Base-by-base conservation (phyloP, 2,329 filamentous ascomycete genomes). In the Trichoderma citrinoviride region DNA sequence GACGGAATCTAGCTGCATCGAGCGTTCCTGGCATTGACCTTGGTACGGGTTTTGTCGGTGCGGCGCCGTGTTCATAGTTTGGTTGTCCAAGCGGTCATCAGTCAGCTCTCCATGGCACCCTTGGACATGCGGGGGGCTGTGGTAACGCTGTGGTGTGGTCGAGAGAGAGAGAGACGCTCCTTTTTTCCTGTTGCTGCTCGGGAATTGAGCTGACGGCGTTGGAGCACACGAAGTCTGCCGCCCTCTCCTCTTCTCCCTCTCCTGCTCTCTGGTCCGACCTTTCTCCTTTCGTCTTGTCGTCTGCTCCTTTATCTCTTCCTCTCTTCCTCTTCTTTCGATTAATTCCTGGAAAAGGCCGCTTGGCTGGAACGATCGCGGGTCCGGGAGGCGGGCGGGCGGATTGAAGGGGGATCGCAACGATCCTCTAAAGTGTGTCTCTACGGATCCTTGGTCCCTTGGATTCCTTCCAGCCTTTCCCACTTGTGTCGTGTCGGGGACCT, bases 51-150 rank as follows among this genome's bases (percentile, higher is more conserved):
- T 49, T 58, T 27, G 41, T 41, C 58, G 56, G 40, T 55, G 56
- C 55, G 63, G 63, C 53, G 47, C 58, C 50, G 64, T 64, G 53
- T 53, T 64, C 65, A 66, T 66, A 53, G 49, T 66, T 66, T 54
- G 53, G 52, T 53, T 57, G 65, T 64, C 65, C 60, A 53, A 58
- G 49, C 44, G 37, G 50, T 19, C 54, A 52, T 47, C 54, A 40
- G 47, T 64, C 53, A 66, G 57, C 61, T 64, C 65, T 63, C 65
- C 65, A 66, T 66, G 60, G 65, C 65, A 66, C 54, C 44, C 62
- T 55, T 37, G 61, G 53, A 29, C 47, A 66, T 49, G 60, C 64
- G 47, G 53, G 46, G 33, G 54, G 40, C 54, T 47, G 21, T 47
- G 37, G 49, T 33, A 55, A 49, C 21, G 52, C 43, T 47, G 23